phyloP scores from a whole-genome alignment of 2,329 filamentous ascomycete species.

The Pseudofabraea citricarpa region DNA sequence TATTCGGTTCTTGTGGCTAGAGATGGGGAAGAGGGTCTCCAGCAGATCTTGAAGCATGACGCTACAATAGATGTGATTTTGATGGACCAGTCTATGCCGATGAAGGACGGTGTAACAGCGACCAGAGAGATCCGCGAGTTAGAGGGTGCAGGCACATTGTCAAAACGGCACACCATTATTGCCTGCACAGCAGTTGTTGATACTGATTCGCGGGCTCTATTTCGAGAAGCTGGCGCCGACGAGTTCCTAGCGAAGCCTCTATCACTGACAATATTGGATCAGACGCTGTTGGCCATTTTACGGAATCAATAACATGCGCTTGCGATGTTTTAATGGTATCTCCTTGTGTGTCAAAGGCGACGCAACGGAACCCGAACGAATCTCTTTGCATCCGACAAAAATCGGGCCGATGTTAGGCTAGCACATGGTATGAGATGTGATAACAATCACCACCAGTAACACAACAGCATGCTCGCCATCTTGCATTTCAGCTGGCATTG shows the following conservation, averaged over 20 bases:
- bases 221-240: conserved; percentile 24
- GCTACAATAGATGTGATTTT: conserved; percentile 18
- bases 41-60: conserved; percentile 22
- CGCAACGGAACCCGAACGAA: too few species aligned
- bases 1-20: conserved; percentile 21
- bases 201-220: conserved; percentile 19
- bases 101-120: conserved; percentile 26
- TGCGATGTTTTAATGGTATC: too few species aligned
- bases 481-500: too few species aligned
- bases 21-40: conserved; percentile 25
- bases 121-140: conserved; percentile 25
- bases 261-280: conserved; percentile 3
- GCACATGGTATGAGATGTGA: too few species aligned
- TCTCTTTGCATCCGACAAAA: too few species aligned
- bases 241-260: conserved; percentile 28
- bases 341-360: too few species aligned
- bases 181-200: conserved; percentile 28
- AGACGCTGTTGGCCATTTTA: conserved; percentile 2
- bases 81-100: conserved; percentile 30
- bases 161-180: conserved; percentile 21
- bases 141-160: conserved; percentile 16
- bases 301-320: too few species aligned
- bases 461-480: too few species aligned
- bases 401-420: too few species aligned
- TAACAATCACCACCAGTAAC: too few species aligned